Percentiles rank a stretch among this genome's conserved stretches.
Conservation (phyloP, 805 yeast genomes). For the Phaffomyces antillensis region DNA sequence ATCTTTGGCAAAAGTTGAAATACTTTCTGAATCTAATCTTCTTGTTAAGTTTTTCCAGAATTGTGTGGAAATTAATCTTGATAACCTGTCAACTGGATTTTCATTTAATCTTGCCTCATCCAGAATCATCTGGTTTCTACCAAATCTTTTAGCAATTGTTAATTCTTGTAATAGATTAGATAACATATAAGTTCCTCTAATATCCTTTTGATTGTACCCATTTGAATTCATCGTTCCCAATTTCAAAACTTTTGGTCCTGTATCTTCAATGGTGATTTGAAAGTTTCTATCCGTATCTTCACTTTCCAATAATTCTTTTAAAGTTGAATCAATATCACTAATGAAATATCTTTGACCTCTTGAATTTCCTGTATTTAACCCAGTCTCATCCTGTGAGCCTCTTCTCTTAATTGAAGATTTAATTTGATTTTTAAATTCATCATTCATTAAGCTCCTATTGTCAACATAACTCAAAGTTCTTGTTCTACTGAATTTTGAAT, state of each 20-base stretch:
- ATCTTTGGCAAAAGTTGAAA: conserved; percentile 68
- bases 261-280: conserved; percentile 82
- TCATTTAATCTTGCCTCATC: conserved; percentile 83
- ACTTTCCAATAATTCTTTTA: conserved; percentile 56
- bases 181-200: conserved; percentile 85
- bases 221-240: conserved; percentile 80
- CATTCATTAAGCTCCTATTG: conserved; percentile 13
- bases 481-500: conserved; percentile 40
- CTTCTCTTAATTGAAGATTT: conserved; percentile 34
- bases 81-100: conserved; percentile 75
- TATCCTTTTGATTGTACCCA: conserved; percentile 65
- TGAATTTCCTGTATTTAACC: conserved; percentile 22
- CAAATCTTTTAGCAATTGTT: conserved; percentile 77
- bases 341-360: conserved; percentile 51
- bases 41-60: conserved; percentile 82
- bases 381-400: conserved; percentile 47
- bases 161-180: conserved; percentile 83
- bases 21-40: conserved; percentile 51
- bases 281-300: conserved; percentile 83
- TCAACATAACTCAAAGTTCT: conserved; percentile 50
- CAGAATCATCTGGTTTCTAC: conserved; percentile 67
- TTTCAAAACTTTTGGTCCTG: conserved; percentile 74
- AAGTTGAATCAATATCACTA: conserved; percentile 65
- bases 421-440: conserved; percentile 17
- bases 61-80: conserved; percentile 62